A percentile compares a stretch with the other conserved stretches of the same genome.
Conservation (phyloP, 1,284 basidiomycete genomes). For the Ustilago vetiveriae region DNA sequence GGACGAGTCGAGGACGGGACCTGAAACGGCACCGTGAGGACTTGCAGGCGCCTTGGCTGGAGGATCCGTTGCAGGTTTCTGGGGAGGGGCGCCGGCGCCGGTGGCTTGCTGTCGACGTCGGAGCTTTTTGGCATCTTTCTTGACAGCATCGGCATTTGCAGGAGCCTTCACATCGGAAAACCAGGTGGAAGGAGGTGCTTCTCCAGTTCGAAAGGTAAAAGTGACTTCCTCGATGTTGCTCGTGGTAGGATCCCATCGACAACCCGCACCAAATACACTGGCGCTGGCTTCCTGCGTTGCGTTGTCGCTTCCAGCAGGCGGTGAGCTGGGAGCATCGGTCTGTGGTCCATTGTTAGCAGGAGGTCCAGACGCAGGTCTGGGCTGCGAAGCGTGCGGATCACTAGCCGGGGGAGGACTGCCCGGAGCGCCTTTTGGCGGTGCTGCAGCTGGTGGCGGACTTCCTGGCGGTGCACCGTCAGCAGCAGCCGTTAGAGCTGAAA, state of each 20-base stretch:
- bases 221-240: slow-evolving; percentile 39
- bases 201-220: slow-evolving; percentile 29
- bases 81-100: background rate
- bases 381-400: too few relatives aligned
- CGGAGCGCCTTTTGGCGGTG: too few relatives aligned
- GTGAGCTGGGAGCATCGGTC: background rate
- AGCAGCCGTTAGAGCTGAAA: too few relatives aligned
- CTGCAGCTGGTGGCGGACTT: too few relatives aligned
- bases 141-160: background rate
- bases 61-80: background rate
- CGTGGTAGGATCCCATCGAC: slow-evolving; percentile 40
- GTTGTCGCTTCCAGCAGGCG: background rate
- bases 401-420: too few relatives aligned
- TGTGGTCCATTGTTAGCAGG: background rate
- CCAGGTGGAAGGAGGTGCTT: slow-evolving; percentile 39
- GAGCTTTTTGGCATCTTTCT: background rate
- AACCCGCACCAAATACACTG: slow-evolving; percentile 39
- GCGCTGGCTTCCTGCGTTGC: background rate
- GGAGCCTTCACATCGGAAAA: slow-evolving; percentile 16
- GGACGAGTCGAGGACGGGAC: slow-evolving; percentile 23
- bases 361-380: too few relatives aligned
- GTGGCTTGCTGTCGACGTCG: background rate
- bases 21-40: background rate
- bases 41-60: background rate
- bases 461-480: too few relatives aligned